A percentile compares a stretch with the other conserved stretches of the same genome.
phyloP scores from a whole-genome alignment of 139 green algal species.

The Medakamo hakoo region DNA sequence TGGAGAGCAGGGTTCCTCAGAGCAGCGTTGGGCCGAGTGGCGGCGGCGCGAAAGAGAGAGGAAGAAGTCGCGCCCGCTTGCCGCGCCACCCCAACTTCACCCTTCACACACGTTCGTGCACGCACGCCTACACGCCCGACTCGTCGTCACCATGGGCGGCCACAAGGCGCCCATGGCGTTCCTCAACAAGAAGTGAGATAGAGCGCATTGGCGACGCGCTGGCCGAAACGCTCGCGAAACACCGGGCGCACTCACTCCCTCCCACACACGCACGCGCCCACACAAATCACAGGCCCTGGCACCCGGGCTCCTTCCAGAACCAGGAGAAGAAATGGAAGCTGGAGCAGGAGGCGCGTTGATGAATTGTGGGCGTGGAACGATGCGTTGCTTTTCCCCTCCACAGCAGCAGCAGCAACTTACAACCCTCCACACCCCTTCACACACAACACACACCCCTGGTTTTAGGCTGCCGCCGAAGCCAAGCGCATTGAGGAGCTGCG shows the following conservation, averaged over 20 bases:
- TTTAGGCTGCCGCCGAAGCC: constrained; percentile 37
- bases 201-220: neutral
- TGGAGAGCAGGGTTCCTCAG: no score
- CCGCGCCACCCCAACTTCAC: no score
- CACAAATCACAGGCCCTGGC: constrained; percentile 39
- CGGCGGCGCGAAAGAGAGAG: no score
- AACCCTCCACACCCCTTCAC: constrained; percentile 68
- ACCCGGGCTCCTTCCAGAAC: constrained; percentile 53
- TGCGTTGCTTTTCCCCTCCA: no score
- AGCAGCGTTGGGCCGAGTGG: no score
- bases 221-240: neutral
- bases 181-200: constrained; percentile 68
- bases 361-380: no score
- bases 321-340: constrained; percentile 83
- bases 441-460: constrained; percentile 79
- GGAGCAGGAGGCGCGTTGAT: constrained; percentile 62
- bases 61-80: no score
- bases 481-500: constrained; percentile 33
- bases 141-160: neutral
- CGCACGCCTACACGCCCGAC: no score
- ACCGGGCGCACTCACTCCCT: no score
- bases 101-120: no score
- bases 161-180: constrained; percentile 32
- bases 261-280: neutral
- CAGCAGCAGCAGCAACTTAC: constrained; percentile 67